Evolutionary conservation across 2,329 filamentous ascomycete species (phyloP), one percentile per base, ranked within the genome.

Genomic region (Sporothrix phasma): DNA sequence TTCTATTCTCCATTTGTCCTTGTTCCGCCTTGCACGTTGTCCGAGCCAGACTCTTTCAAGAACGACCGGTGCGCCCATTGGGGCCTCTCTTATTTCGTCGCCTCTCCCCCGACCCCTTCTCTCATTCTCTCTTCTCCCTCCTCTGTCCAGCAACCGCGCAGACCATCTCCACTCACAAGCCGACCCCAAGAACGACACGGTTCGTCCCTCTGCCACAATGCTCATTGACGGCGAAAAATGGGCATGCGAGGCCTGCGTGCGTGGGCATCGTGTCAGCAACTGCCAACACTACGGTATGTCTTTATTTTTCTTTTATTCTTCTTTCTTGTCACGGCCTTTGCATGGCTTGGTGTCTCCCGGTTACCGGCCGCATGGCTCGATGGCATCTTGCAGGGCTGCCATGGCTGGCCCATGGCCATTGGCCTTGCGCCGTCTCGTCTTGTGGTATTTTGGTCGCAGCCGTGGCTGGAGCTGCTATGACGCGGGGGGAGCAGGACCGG

Each of bases 211-310:
- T 31, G 43, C 24, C 24, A 77, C 72, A 67, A 92, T 92, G 89
- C 82, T 92, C 76, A 89, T 92, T 76, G 87, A 96, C 82, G 93
- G 93, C 77, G 91, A 96, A 81, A 97, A 97, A 82, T 97, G 86
- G 81, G 93, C 93, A 78, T 97, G 93, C 82, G 90, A 96, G 80
- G 92, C 92, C 79, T 99, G 94, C 80, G 92, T 99, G 75, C 89
- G 94, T 78, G 94, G 94, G 74, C 94, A 99, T 81, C 90, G 94
- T 75, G 94, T 99, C 75, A 97, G 92, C 88, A 96, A 94, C 76
- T 99, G 94, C 82, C 91, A 93, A 76, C 94, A 99, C 78, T 84
- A 86, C 76, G 92, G 92, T 96, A 85, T 81, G 89, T 83, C 68
- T n/a, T n/a, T 71, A 11, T 15, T 72, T 71, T 71, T 26, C 34